phyloP scores from a whole-genome alignment of 2,329 filamentous ascomycete species.

The Cyanodermella asteris region DNA sequence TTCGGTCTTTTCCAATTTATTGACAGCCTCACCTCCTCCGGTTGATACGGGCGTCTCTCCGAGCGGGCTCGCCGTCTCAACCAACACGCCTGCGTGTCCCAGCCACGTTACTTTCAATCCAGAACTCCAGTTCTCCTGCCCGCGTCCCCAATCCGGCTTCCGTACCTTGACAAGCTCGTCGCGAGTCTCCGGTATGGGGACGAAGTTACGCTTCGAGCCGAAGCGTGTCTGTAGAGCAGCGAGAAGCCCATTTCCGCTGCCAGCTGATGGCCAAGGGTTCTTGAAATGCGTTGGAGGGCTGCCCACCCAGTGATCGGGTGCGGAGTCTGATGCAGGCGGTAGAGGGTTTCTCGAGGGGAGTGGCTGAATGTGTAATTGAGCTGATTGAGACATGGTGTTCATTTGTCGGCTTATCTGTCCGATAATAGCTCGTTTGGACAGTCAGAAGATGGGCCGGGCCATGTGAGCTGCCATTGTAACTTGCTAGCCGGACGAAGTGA shows the following conservation, averaged over 20 bases:
- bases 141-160: constrained; percentile 18
- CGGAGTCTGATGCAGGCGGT: too few species aligned
- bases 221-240: constrained; percentile 9
- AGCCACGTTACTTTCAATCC: constrained; percentile 27
- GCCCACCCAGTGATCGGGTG: constrained; percentile 20
- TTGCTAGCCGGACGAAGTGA: too few species aligned
- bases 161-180: constrained; percentile 20
- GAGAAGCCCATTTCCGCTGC: too few species aligned
- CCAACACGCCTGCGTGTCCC: constrained; percentile 27
- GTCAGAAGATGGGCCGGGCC: too few species aligned
- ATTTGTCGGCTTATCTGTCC: too few species aligned
- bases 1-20: constrained; percentile 6
- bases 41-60: too few species aligned
- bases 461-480: too few species aligned
- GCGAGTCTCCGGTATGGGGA: constrained; percentile 23
- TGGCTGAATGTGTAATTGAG: too few species aligned
- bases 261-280: constrained; percentile 28
- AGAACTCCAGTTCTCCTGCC: too few species aligned
- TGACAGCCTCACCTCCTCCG: constrained; percentile 7
- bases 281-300: constrained; percentile 22
- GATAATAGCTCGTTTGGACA: too few species aligned
- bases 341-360: too few species aligned
- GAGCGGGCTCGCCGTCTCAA: constrained; percentile 19
- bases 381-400: too few species aligned
- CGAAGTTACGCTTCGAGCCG: constrained; percentile 19